Percentiles rank a stretch among this genome's conserved stretches.
These are phyloP conservation scores for Prosopis cineraria DNA, from an alignment of 306 rosid genomes.

Conservation along the genomic window DNA sequence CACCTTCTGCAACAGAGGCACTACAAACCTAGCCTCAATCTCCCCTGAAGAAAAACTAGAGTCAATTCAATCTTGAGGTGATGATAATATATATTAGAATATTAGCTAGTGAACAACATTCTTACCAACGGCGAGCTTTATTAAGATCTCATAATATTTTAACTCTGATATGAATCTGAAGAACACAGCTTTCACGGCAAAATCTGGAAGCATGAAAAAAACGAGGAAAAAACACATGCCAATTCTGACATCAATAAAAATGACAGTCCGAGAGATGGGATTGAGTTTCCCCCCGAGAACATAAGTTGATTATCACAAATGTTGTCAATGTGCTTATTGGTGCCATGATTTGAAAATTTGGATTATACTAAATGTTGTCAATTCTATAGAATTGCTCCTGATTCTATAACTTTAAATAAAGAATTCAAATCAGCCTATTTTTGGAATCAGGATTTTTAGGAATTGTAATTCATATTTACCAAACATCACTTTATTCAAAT, in stretches of 20 bases:
- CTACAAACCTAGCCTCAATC: background rate
- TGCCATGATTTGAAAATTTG: background rate
- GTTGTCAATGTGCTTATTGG: background rate
- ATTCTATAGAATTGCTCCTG: no score
- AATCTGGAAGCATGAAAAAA: slow-evolving; percentile 55
- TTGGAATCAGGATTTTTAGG: no score
- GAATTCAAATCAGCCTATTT: no score
- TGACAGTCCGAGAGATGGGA: background rate
- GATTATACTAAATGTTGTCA: no score
- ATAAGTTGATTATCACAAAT: background rate
- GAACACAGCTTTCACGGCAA: slow-evolving; percentile 39
- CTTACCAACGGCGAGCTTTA: slow-evolving; percentile 64
- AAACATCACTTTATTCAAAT: no score
- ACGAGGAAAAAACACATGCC: slow-evolving; percentile 2
- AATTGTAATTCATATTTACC: no score
- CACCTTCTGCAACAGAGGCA: slow-evolving; percentile 38
- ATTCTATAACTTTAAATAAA: no score
- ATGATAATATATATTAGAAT: background rate
- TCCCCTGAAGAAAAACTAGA: slow-evolving; percentile 17
- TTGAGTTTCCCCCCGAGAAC: background rate
- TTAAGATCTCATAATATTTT: slow-evolving; percentile 50
- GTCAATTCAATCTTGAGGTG: slow-evolving; percentile 28
- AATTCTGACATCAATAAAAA: background rate
- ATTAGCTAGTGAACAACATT: slow-evolving; percentile 18
- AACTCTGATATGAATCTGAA: slow-evolving; percentile 53